Evolutionary conservation across 129 eudicot genomes (phyloP), one percentile per base, ranked within the genome.

Genomic region (Logfia minima): DNA sequence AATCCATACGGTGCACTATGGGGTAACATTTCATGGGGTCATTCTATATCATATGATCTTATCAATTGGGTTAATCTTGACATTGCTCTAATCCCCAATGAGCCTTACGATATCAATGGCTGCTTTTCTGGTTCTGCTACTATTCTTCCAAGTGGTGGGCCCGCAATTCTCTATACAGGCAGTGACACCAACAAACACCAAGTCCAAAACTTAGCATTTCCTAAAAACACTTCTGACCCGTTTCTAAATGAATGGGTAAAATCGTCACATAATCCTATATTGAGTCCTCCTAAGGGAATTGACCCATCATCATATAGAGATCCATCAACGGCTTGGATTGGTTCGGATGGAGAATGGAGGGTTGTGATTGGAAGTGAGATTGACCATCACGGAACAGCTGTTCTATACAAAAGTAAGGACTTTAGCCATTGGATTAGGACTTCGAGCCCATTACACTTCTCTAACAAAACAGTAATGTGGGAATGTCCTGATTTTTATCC

Each of bases 401-500:
- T 88, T 69, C 34, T 91, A 26, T 91, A 86, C 53, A 64, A n/a
- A 28, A 91, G 94, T 68, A 68, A 78, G 0, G 92, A 88, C 66
- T 88, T 91, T 61, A 23, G 60, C 0, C 77, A 31, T 4, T 88
- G 92, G 94, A 70, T 39, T 64, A 72, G 66, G 72, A 7, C 55
- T 19, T 35, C 83, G 9, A 75, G 60, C 8, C 87, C 86, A 37
- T 70, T 88, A 11, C 87, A 91, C 68, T 82, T 68, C 13, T 79
- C 83, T 0, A 80, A 84, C 11, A 83, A 80, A 60, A 91, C 90
- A 13, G 80, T 70, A 21, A 91, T 88, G 86, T 91, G 95, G 95
- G 97, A 91, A 55, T 91, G 97, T 65, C 92, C 92, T 4, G 94
- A 91, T 81, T 91, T 88, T 60, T 91, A 65, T 68, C 97, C 95